Evolutionary conservation across 768 basidiomycete genomes (phyloP).

Genomic region (Rhodotorula paludigena): DNA sequence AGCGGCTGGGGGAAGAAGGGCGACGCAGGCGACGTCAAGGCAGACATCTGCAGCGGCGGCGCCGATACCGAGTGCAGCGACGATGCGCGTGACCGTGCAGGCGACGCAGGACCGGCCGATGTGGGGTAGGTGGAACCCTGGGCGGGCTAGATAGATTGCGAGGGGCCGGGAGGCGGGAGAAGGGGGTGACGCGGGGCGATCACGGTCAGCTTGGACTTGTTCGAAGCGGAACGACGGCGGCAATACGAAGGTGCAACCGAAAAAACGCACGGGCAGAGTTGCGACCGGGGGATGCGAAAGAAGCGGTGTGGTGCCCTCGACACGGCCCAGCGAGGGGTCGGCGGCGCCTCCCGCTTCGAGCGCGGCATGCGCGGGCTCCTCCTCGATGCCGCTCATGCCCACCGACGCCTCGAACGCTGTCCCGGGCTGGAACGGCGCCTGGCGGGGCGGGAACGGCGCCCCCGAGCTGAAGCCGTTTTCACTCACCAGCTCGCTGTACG

Average conservation of each 20-base stretch:
- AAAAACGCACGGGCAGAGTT: too few relatives aligned
- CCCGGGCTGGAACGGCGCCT: not conserved
- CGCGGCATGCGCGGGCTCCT: conserved; percentile 3
- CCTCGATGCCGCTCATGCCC: conserved; percentile 15
- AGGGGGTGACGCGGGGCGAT: too few relatives aligned
- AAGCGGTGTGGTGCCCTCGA: too few relatives aligned
- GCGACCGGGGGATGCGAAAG: too few relatives aligned
- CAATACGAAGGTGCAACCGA: too few relatives aligned
- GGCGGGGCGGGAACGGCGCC: not conserved
- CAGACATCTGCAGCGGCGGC: conserved; percentile 13
- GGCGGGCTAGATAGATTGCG: too few relatives aligned
- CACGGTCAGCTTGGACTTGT: too few relatives aligned
- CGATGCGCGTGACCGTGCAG: conserved; percentile 20
- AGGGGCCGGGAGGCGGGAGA: too few relatives aligned
- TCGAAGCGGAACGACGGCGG: too few relatives aligned
- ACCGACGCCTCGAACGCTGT: conserved; percentile 26
- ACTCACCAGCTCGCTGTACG: conserved; percentile 4
- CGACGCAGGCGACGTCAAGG: conserved; percentile 17
- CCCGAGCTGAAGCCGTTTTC: conserved; percentile 12
- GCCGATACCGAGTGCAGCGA: conserved; percentile 9
- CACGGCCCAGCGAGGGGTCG: too few relatives aligned
- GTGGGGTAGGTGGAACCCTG: too few relatives aligned
- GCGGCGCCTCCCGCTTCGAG: not conserved
- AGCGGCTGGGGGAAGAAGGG: conserved; percentile 27
- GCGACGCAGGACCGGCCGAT: too few relatives aligned